Conservation (phyloP, 257 asterid genomes). For the Jaltomata sinuosa region DNA sequence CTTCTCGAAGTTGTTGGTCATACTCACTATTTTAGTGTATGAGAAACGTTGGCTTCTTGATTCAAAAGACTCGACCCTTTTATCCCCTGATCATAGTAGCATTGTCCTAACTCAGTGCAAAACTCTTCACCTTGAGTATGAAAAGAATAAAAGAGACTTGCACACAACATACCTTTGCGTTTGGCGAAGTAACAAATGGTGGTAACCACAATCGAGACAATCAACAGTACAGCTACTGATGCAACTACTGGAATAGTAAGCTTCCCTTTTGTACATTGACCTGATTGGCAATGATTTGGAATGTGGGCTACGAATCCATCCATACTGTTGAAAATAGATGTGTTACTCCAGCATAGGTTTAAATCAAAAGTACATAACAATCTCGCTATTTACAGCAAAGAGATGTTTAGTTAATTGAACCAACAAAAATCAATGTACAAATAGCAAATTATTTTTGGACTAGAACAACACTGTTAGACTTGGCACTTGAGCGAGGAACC, state of each 20-base stretch:
- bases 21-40: constrained; percentile 15
- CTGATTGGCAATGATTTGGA: background rate
- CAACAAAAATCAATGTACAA: background rate
- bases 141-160: background rate
- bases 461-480: background rate
- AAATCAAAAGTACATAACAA: background rate
- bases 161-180: background rate
- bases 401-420: background rate
- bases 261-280: constrained; percentile 5
- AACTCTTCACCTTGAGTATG: background rate
- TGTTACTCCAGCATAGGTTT: background rate
- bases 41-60: constrained; percentile 4
- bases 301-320: background rate
- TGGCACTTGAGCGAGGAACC: background rate
- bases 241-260: constrained; percentile 1
- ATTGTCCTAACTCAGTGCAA: background rate
- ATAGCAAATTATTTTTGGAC: background rate
- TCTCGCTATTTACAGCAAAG: background rate
- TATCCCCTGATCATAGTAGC: background rate
- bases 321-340: background rate
- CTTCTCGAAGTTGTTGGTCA: constrained; percentile 17
- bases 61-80: background rate
- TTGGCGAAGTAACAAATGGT: background rate
- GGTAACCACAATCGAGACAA: background rate
- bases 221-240: background rate